Conservation (phyloP, 495 filamentous ascomycete species). For the Tuber brumale region DNA sequence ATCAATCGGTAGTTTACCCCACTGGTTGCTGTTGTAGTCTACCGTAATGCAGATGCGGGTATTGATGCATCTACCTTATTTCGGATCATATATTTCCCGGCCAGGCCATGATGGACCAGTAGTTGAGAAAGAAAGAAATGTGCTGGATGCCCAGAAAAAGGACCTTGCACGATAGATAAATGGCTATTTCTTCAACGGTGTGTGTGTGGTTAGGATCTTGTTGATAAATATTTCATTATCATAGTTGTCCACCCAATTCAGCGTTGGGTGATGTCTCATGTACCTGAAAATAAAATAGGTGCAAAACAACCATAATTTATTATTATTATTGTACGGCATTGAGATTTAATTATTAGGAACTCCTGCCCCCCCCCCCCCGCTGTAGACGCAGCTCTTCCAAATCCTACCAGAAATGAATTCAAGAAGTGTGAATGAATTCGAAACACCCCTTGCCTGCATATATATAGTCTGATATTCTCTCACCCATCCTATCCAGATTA, state of each 20-base stretch:
- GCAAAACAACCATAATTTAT: not conserved
- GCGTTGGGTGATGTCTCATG: not conserved
- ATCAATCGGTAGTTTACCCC: not conserved
- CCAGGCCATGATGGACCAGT: not conserved
- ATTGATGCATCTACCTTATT: not conserved
- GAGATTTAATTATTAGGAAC: not conserved
- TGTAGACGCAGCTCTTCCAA: not conserved
- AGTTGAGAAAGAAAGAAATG: not conserved
- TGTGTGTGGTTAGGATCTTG: not conserved
- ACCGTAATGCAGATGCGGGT: conserved; percentile 1
- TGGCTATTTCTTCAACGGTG: not conserved
- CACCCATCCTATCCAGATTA: not conserved
- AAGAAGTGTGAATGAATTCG: not conserved
- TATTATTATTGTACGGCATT: not conserved
- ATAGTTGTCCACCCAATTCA: not conserved
- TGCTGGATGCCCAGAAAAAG: not conserved
- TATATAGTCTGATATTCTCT: not conserved
- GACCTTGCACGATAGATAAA: not conserved
- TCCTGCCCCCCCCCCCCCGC: not conserved
- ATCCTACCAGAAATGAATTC: not conserved
- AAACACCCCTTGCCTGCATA: not conserved
- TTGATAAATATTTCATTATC: not conserved
- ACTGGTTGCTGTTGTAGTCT: not conserved
- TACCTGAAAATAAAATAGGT: not conserved
- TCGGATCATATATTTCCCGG: conserved; percentile 6